Percentiles rank a stretch among this genome's conserved stretches.
phyloP scores from a whole-genome alignment of 495 filamentous ascomycete genomes.

The Lasiosphaeria ovina region DNA sequence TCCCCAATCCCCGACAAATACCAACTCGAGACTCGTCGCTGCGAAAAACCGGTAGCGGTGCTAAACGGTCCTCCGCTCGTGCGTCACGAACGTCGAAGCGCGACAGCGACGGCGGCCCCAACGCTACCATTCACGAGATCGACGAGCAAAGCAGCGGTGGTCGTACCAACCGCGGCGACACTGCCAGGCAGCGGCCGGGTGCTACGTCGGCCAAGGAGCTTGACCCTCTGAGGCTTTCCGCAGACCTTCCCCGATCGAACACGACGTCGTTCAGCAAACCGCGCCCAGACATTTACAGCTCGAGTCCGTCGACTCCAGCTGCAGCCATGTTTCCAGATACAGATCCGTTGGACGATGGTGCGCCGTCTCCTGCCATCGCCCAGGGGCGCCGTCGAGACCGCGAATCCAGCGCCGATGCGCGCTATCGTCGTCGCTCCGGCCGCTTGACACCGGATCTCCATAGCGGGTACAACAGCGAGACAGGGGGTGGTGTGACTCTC shows the following conservation, averaged over 20 bases:
- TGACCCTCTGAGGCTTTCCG: conserved; percentile 30
- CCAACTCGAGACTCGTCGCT: conserved; percentile 68
- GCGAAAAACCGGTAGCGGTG: conserved; percentile 49
- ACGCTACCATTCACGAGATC: conserved; percentile 39
- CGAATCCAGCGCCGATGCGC: conserved; percentile 35
- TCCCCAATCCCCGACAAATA: conserved; percentile 47
- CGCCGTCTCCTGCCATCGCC: conserved; percentile 66
- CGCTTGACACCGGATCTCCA: conserved; percentile 42
- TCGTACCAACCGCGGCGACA: conserved; percentile 18
- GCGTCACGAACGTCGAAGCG: conserved; percentile 38
- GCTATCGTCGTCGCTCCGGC: conserved; percentile 39
- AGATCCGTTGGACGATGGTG: conserved; percentile 55
- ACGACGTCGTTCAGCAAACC: conserved; percentile 18
- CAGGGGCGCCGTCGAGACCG: conserved; percentile 52
- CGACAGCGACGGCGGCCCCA: conserved; percentile 33
- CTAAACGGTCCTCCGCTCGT: conserved; percentile 41
- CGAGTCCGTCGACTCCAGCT: conserved; percentile 23
- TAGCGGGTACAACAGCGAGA: conserved; percentile 40
- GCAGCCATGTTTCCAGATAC: conserved; percentile 26
- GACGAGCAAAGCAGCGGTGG: conserved; percentile 25
- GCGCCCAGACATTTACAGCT: conserved; percentile 19
- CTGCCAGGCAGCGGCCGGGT: conserved; percentile 24
- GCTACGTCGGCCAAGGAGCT: conserved; percentile 16
- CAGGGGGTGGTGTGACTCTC: conserved; percentile 36
- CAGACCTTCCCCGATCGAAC: conserved; percentile 21